Percentiles rank a stretch among this genome's conserved stretches.
phyloP scores from a whole-genome alignment of 1,284 basidiomycete genomes.

The Caloboletus firmus region DNA sequence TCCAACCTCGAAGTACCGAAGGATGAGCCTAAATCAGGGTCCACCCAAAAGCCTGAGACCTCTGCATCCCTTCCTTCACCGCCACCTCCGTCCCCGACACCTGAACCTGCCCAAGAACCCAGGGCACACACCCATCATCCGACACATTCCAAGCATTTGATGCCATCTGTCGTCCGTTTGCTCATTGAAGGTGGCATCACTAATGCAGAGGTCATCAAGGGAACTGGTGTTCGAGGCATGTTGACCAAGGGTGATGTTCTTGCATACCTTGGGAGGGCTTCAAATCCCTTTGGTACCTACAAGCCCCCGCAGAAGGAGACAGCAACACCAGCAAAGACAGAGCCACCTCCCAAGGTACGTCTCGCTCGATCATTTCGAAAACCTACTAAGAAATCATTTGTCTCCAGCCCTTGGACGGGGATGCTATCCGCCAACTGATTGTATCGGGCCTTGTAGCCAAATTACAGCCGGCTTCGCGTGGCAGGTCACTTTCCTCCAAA shows the following conservation, averaged over 20 bases:
- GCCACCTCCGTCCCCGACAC: conserved; percentile 28
- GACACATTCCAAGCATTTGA: conserved; percentile 61
- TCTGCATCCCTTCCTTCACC: conserved; percentile 34
- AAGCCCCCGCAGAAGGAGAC: conserved; percentile 43
- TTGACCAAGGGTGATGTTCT: conserved; percentile 90
- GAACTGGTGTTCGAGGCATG: conserved; percentile 86
- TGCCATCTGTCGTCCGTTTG: conserved; percentile 77
- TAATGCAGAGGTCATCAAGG: conserved; percentile 59
- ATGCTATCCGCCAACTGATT: conserved; percentile 70
- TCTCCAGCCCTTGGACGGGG: conserved; percentile 62
- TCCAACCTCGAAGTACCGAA: conserved; percentile 77
- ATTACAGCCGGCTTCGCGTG: conserved; percentile 52
- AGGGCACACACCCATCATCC: conserved; percentile 35
- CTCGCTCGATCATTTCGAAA: conserved; percentile 9
- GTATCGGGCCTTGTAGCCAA: conserved; percentile 65
- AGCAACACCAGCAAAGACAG: conserved; percentile 39
- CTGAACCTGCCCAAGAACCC: conserved; percentile 20
- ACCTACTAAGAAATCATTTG: conserved; percentile 39
- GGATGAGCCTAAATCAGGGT: conserved; percentile 42
- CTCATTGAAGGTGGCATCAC: conserved; percentile 59
- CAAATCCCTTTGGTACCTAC: conserved; percentile 74
- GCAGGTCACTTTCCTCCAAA: conserved; percentile 38
- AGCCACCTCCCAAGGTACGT: conserved; percentile 12
- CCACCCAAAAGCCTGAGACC: conserved; percentile 24
- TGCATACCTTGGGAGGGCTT: conserved; percentile 77